Base-by-base conservation (phyloP, 2,329 filamentous ascomycete species). In the Cladosporium sp. region DNA sequence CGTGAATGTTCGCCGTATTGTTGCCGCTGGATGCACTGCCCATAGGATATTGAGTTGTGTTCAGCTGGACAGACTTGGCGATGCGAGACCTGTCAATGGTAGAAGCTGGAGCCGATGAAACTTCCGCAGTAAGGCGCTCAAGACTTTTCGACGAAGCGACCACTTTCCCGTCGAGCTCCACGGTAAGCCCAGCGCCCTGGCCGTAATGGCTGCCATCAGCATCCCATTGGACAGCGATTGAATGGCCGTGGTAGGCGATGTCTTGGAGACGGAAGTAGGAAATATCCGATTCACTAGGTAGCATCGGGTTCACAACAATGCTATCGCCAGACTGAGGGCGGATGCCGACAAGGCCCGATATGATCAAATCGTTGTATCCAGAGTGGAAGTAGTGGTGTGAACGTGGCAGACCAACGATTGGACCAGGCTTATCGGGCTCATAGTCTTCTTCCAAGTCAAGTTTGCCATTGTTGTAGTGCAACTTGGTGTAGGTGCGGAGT, bases 311-410 rank as follows among this genome's bases (percentile, higher is more conserved):
- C 17, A 78, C 70, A 55, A 76, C 74, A 1, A 78, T 67, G 0
- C 69, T 64, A 58, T 76, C 68, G 34, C 75, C 71, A 8, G 70
- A 67, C 0, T 70, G 70, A 3, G 76, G 72, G 0, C 75, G 73
- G 36, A 78, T 73, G 0, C 76, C 76, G 0, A 78, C 72, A 2
- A 78, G 67, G 0, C 76, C 76, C 0, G 73, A 71, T 14, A 78
- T 68, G 36, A 78, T 65, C 2, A 74, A 67, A 58, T 78, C 76
- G 25, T 74, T 69, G 61, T 73, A 78, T 1, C 75, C 75, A 1
- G 76, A 78, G 66, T 78, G 76, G 67, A 78, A 78, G 64, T 78
- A 78, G 56, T 78, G 76, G 14, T 71, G 74, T 2, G 73, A 76
- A 6, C 76, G 73, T 30, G 72, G 70, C 5, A 78, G 69, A 0